Conservation (phyloP, 129 eudicot species). For the Chrysanthemum seticuspe region DNA sequence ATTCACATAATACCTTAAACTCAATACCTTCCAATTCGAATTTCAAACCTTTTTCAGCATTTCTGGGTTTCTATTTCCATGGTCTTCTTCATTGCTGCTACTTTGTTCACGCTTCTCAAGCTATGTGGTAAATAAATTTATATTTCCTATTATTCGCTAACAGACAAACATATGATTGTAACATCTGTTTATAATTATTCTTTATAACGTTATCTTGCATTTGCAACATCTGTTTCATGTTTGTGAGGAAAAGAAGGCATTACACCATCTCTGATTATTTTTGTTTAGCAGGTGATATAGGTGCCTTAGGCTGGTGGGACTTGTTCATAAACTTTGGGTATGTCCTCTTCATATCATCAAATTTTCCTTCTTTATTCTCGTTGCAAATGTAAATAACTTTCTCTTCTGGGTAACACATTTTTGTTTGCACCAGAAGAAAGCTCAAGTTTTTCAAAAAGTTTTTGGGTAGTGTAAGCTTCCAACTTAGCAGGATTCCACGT, state of each 20-base stretch:
- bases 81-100: conserved; percentile 93
- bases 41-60: conserved; percentile 42
- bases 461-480: background rate
- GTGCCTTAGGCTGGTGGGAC: conserved; percentile 96
- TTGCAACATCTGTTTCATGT: background rate
- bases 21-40: background rate
- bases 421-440: conserved; percentile 13
- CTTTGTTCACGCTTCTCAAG: conserved; percentile 77
- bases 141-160: background rate
- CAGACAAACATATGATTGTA: background rate
- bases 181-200: background rate
- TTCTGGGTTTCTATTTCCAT: conserved; percentile 93
- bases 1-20: background rate
- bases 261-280: conserved; percentile 20
- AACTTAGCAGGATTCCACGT: background rate
- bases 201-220: background rate
- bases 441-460: background rate
- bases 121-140: conserved; percentile 63
- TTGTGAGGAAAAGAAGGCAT: conserved; percentile 2
- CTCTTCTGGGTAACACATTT: background rate
- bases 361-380: background rate
- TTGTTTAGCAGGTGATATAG: conserved; percentile 71
- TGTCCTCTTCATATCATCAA: background rate
- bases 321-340: conserved; percentile 89
- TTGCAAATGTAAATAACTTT: background rate